Percentiles rank a stretch among this genome's conserved stretches.
Conservation (phyloP, 2,329 filamentous ascomycete genomes). For the Aspergillus versicolor region DNA sequence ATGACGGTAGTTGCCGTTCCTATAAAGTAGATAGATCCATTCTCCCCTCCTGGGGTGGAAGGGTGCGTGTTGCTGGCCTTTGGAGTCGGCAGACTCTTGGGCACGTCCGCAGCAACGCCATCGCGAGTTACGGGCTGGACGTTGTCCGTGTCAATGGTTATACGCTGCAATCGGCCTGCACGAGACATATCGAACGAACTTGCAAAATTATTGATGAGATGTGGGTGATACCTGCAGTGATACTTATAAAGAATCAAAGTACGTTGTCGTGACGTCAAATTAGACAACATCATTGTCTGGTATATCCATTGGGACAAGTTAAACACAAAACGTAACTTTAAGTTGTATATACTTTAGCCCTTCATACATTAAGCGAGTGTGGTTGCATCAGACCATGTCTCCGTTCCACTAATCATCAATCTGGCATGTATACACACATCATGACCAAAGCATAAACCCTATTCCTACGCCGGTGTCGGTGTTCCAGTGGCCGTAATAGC, state of each 20-base stretch:
- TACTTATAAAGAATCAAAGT: too few relatives aligned
- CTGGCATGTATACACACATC: background rate
- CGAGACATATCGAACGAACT: background rate
- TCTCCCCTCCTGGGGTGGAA: constrained; percentile 27
- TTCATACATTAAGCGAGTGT: background rate
- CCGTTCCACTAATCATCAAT: background rate
- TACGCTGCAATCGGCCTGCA: background rate
- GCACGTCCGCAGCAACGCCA: constrained; percentile 24
- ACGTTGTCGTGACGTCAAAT: background rate
- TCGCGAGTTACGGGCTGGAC: constrained; percentile 42
- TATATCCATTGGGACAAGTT: too few relatives aligned
- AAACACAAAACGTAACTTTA: background rate
- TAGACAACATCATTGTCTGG: background rate
- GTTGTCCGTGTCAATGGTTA: constrained; percentile 36
- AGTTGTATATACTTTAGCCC: background rate
- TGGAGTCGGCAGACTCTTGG: constrained; percentile 41
- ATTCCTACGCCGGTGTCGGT: background rate
- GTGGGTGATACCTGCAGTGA: too few relatives aligned
- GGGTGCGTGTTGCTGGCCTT: constrained; percentile 49
- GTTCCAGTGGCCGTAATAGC: constrained; percentile 16
- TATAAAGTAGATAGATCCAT: constrained; percentile 41
- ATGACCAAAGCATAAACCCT: background rate
- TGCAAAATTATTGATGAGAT: too few relatives aligned
- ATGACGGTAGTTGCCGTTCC: constrained; percentile 42
- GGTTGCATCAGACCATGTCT: too few relatives aligned